Evolutionary conservation across 495 filamentous ascomycete genomes (phyloP), one percentile per base, ranked within the genome.

Genomic region (Xylaria intraflava): DNA sequence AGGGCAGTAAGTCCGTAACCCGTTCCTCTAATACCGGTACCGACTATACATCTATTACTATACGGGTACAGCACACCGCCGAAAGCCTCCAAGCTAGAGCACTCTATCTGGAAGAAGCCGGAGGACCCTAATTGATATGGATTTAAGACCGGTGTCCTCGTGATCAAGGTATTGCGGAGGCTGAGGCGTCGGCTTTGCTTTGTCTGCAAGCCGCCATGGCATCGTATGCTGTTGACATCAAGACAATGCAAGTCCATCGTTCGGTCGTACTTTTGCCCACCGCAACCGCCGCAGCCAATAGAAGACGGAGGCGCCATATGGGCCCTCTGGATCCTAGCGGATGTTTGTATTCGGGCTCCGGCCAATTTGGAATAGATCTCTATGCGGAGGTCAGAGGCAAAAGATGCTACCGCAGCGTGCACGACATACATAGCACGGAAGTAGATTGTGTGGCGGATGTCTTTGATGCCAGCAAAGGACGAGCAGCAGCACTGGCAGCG

Each of bases 311-410:
- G n/a, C 9, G 4, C n/a, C 14, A 38, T 17, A 44, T 35, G 8
- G 27, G 23, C 20, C 26, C 20, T 14, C 44, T 35, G 43, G 43
- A 49, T 43, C 38, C 35, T 43, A 46, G 35, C 49, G 45, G 44
- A 36, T 36, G 35, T 55, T 47, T 27, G 12, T 49, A n/a, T 29
- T 41, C 29, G 44, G 51, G 26, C 36, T 33, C 45, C 44, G 52
- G 38, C 38, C 36, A 36, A 55, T 55, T 55, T 55, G 52, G 52
- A 55, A 55, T 55, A 30, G 35, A 54, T 33, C 42, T 33, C 42
- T 33, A 16, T 39, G 33, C 46, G n/a, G 51, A 30, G 30, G 35
- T 11, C 12, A 12, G 7, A 35, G 14, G 31, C 12, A 35, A 35
- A 35, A 2, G 7, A 6, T 9, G 4, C 27, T 4, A 4, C 27